Percentiles rank a stretch among this genome's conserved stretches.
These are phyloP conservation scores for Sideroxylon spinosum DNA, from an alignment of 179 eudicot genomes.

Conservation along the genomic window DNA sequence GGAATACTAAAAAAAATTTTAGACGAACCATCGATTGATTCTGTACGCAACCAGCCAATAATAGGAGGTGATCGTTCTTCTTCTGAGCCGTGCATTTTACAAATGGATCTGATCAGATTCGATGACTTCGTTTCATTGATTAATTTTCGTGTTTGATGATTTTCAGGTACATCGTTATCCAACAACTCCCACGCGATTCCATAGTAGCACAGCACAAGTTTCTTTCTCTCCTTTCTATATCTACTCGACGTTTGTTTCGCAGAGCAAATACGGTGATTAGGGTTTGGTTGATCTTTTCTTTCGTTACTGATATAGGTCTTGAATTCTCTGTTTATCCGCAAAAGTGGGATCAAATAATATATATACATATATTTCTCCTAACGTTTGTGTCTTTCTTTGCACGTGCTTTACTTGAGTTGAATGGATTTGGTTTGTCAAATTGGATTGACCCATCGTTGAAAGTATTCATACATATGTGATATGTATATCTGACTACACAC, in stretches of 20 bases:
- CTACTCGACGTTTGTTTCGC: not conserved
- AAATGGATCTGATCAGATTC: too few relatives aligned
- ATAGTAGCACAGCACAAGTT: constrained; percentile 30
- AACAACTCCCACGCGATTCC: too few relatives aligned
- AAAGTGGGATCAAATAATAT: not conserved
- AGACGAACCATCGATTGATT: too few relatives aligned
- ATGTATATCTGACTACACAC: too few relatives aligned
- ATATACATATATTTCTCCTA: not conserved
- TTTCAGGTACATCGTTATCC: too few relatives aligned
- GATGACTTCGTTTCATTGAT: too few relatives aligned
- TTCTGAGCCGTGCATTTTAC: too few relatives aligned
- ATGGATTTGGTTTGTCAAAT: not conserved
- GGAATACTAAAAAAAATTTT: too few relatives aligned
- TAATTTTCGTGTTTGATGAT: too few relatives aligned
- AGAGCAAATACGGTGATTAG: constrained; percentile 15
- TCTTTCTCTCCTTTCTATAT: constrained; percentile 14
- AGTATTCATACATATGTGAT: not conserved
- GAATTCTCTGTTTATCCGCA: not conserved
- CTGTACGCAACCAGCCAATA: too few relatives aligned
- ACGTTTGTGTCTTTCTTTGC: not conserved
- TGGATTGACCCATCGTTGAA: not conserved
- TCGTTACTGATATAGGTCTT: not conserved
- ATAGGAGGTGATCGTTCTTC: too few relatives aligned
- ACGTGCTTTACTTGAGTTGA: not conserved
- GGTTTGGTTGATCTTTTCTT: not conserved